These are phyloP conservation scores for Mimosa bimucronata DNA, from an alignment of 306 rosid genomes.

Conservation along the genomic window DNA sequence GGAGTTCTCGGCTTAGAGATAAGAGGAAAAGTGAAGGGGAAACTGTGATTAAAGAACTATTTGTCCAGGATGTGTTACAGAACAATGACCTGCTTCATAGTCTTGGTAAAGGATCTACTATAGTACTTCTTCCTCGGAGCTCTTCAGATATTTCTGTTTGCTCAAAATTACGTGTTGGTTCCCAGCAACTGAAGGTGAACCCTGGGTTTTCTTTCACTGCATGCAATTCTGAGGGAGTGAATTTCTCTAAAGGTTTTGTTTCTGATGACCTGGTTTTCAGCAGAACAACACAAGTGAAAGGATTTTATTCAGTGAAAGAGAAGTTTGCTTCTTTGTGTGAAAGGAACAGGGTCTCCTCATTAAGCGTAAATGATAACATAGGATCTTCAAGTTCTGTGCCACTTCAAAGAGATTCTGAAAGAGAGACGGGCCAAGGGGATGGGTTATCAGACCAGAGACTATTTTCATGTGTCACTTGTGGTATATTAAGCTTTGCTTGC, in stretches of 20 bases:
- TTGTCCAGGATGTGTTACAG: constrained; percentile 71
- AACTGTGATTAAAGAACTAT: constrained; percentile 80
- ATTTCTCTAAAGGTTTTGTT: constrained; percentile 61
- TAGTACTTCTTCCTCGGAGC: constrained; percentile 89
- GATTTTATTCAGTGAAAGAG: constrained; percentile 61
- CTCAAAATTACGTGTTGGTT: constrained; percentile 82
- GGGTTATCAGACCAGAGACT: constrained; percentile 86
- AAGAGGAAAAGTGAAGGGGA: constrained; percentile 95
- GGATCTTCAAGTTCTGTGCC: constrained; percentile 54
- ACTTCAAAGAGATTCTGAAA: constrained; percentile 44
- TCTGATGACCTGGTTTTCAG: constrained; percentile 68
- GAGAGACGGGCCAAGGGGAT: constrained; percentile 53
- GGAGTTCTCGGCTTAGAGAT: constrained; percentile 94
- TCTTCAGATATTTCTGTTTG: constrained; percentile 76
- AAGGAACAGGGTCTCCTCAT: constrained; percentile 53
- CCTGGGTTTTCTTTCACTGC: constrained; percentile 52
- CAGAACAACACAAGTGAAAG: constrained; percentile 54
- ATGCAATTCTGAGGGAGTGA: constrained; percentile 57
- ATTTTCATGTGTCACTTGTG: constrained; percentile 96
- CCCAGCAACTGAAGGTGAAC: constrained; percentile 55
- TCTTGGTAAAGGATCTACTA: constrained; percentile 74
- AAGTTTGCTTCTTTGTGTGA: constrained; percentile 55
- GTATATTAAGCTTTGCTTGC: constrained; percentile 91
- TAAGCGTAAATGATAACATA: constrained; percentile 44
- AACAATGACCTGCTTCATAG: constrained; percentile 80